Percentiles rank a stretch among this genome's conserved stretches.
These are phyloP conservation scores for Talaromyces ruber DNA, from an alignment of 495 filamentous ascomycete species.

Conservation along the genomic window DNA sequence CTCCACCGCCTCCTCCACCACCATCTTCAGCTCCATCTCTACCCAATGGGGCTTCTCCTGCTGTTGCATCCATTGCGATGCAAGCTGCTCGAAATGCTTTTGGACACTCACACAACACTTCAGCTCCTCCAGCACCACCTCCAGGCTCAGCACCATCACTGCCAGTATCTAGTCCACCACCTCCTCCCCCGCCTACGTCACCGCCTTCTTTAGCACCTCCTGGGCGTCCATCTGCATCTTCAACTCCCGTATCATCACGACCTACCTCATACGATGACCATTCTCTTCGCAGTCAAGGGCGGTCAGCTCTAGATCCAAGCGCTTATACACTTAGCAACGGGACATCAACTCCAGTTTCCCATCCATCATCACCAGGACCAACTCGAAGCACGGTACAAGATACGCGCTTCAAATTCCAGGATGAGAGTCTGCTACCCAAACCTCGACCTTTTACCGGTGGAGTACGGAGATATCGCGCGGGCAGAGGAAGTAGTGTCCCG, in stretches of 20 bases:
- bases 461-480: constrained; percentile 74
- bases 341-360: constrained; percentile 24
- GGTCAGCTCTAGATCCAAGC: constrained; percentile 63
- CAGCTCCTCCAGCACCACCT: constrained; percentile 44
- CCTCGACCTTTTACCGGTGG: constrained; percentile 70
- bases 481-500: constrained; percentile 87
- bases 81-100: constrained; percentile 41
- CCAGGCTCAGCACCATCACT: constrained; percentile 39
- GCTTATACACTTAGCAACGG: constrained; percentile 66
- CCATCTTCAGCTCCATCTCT: constrained; percentile 33
- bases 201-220: constrained; percentile 34
- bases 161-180: constrained; percentile 37
- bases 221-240: constrained; percentile 41
- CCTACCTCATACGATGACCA: constrained; percentile 24
- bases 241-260: constrained; percentile 37
- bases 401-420: constrained; percentile 75
- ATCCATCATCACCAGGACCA: constrained; percentile 33
- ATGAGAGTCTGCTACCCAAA: constrained; percentile 73
- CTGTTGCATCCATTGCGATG: constrained; percentile 30
- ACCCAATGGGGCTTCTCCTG: constrained; percentile 16
- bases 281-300: constrained; percentile 29
- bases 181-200: constrained; percentile 30
- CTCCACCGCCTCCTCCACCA: constrained; percentile 34
- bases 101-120: constrained; percentile 43
- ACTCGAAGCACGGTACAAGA: constrained; percentile 53